These are phyloP conservation scores for Xerocomus amazonicus DNA, from an alignment of 1,284 basidiomycete species.

Conservation along the genomic window DNA sequence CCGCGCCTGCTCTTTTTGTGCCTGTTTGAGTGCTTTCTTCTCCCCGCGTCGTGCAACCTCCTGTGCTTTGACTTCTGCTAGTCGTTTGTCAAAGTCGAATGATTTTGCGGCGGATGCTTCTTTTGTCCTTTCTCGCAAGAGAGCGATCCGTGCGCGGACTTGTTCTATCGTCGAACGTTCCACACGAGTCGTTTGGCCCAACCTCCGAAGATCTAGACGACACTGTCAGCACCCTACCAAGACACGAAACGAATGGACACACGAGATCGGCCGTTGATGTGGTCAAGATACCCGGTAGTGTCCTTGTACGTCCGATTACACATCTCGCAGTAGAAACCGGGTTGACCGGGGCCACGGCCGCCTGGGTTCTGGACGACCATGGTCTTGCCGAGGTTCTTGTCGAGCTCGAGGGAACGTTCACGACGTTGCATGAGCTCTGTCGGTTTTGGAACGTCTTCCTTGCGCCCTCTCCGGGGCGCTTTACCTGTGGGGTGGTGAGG, in stretches of 20 bases:
- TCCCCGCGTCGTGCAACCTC: conserved; percentile 61
- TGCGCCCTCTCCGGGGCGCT: conserved; percentile 63
- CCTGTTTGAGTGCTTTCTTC: conserved; percentile 71
- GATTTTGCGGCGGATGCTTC: conserved; percentile 77
- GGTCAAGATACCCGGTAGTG: conserved; percentile 89
- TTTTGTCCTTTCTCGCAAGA: conserved; percentile 82
- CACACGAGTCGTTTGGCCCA: conserved; percentile 95
- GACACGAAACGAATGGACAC: conserved; percentile 36
- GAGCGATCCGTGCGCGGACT: conserved; percentile 86
- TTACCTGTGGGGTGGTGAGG: conserved; percentile 55
- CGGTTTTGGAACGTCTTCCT: conserved; percentile 79
- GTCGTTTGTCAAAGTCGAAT: conserved; percentile 89
- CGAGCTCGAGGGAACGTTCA: conserved; percentile 76
- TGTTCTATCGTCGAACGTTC: conserved; percentile 88
- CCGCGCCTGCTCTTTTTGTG: conserved; percentile 66
- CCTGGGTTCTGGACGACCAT: conserved; percentile 85
- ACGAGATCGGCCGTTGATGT: conserved; percentile 94
- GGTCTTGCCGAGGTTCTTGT: conserved; percentile 90
- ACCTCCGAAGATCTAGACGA: conserved; percentile 72
- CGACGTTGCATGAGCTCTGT: conserved; percentile 87
- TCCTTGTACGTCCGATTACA: conserved; percentile 94
- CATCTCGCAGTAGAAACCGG: conserved; percentile 89
- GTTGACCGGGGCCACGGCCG: conserved; percentile 78
- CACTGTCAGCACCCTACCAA: conserved; percentile 1
- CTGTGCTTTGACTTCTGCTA: conserved; percentile 78